Base-by-base conservation (phyloP, 1,139 yeast genomes). In the Geotrichum australiense region DNA sequence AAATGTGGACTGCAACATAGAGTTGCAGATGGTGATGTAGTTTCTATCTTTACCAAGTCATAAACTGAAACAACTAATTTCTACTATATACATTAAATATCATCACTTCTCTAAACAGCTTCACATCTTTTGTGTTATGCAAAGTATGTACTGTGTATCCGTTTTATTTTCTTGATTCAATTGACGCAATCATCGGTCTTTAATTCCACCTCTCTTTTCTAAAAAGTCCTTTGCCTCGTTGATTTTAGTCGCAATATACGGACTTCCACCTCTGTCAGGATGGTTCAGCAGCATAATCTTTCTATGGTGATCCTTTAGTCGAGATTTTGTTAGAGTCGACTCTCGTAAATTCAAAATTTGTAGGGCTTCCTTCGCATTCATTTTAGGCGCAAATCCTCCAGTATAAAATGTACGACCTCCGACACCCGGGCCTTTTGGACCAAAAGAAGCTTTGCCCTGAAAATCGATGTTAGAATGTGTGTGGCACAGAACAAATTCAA, bases 181-280 rank as follows among this genome's bases (percentile, higher is more conserved):
- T 26, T 6, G 11, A 23, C 5, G 16, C 16, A n/a, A 15, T 24
- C 35, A 39, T 39, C 35, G 34, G 23, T 39, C 42, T 11, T 33
- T 31, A 67, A 74, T 55, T 11, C 77, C 76, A 30, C 86, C 86
- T 60, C 89, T 77, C 67, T 86, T 87, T 53, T 85, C 94, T 59
- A 91, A 71, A 60, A 87, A 80, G 57, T 87, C 96, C 64, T 91
- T 91, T 42, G 98, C 97, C 66, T 91, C 97, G 62, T 91, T 91
- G 53, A 91, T 87, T 70, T 91, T 91, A 37, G 97, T 89, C 47
- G 98, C 98, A 59, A 91, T 64, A 57, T 77, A 89, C 29, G 97
- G 91, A 15, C 95, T 83, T 7, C 98, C 98, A 40, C 98, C 98
- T 60, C 93, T 84, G 67, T 91, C 98, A 10, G 98, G 98, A 61